phyloP scores from a whole-genome alignment of 768 basidiomycete genomes.

The Amanita exitialis region DNA sequence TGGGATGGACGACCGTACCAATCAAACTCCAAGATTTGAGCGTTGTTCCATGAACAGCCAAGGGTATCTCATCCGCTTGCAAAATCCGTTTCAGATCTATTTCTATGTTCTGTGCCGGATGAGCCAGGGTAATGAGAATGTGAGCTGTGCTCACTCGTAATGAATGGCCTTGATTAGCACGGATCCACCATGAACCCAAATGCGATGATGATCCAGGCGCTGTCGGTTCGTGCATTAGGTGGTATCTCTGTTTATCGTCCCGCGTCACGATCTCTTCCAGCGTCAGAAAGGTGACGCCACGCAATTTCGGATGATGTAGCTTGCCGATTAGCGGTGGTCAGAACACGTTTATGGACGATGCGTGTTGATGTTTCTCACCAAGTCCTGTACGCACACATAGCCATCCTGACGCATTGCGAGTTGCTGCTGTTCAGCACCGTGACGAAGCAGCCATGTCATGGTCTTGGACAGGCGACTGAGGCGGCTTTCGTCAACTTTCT shows the following conservation, averaged over 20 bases:
- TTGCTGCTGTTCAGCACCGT: constrained; percentile 73
- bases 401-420: constrained; percentile 76
- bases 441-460: constrained; percentile 84
- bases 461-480: constrained; percentile 73
- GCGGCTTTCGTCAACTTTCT: neutral
- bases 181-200: constrained; percentile 68
- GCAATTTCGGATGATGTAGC: constrained; percentile 64
- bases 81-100: constrained; percentile 54
- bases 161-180: constrained; percentile 88
- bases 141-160: constrained; percentile 43
- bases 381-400: constrained; percentile 69
- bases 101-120: constrained; percentile 42
- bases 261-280: constrained; percentile 55
- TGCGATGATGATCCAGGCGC: constrained; percentile 10
- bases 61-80: constrained; percentile 53
- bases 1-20: constrained; percentile 26
- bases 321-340: constrained; percentile 17
- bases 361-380: constrained; percentile 41
- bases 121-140: neutral
- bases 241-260: constrained; percentile 61
- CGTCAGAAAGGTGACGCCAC: constrained; percentile 38
- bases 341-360: neutral
- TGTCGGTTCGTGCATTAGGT: constrained; percentile 38
- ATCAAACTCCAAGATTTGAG: constrained; percentile 61
- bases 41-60: constrained; percentile 81